Base-by-base conservation (phyloP, 2,329 filamentous ascomycete species). In the Colletotrichum eremochloae region DNA sequence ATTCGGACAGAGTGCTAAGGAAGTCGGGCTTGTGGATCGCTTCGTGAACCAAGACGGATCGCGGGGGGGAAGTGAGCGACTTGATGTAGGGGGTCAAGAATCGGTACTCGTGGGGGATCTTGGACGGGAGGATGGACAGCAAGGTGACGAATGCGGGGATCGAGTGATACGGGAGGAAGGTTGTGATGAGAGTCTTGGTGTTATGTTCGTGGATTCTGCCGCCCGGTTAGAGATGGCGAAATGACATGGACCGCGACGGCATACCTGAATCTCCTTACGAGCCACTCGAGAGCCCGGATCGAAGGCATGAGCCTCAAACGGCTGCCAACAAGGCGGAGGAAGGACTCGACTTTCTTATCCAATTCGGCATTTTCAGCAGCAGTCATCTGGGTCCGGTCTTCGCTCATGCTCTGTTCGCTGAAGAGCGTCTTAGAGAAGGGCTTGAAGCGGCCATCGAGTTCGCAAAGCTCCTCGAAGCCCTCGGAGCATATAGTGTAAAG, bases 231-330 rank as follows among this genome's bases (percentile, higher is more conserved):
- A 64, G 8, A 20, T 44, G 31, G 58, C 74, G 33, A 75, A 76
- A 60, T 74, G 48, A 68, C 29, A 11, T 52, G 31, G 14, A 18
- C 20, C 12, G 50, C n/a, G 40, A 44, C 29, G 9, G 77, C 87
- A 74, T 85, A 97, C 94, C 92, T 91, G 79, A 98, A 99, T 78
- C 96, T 89, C 78, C 96, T 88, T 67, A 99, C 89, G 58, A 99
- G 88, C 96, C 96, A 99, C 84, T 99, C 97, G 48, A 98, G 87
- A 20, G 95, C 91, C 83, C 97, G 97, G 66, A 97, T 90, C 0
- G 94, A 94, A 52, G 96, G 96, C 84, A 92, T 95, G 42, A 99
- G 86, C 74, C 96, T 87, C 75, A 99, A 81, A 52, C 93, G 89
- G 36, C 91, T 90, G 31, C 94, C 93, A 14, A 93, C 91, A 18